Evolutionary conservation across 306 rosid species (phyloP), one percentile per base, ranked within the genome.

Genomic region (Acacia crassicarpa): DNA sequence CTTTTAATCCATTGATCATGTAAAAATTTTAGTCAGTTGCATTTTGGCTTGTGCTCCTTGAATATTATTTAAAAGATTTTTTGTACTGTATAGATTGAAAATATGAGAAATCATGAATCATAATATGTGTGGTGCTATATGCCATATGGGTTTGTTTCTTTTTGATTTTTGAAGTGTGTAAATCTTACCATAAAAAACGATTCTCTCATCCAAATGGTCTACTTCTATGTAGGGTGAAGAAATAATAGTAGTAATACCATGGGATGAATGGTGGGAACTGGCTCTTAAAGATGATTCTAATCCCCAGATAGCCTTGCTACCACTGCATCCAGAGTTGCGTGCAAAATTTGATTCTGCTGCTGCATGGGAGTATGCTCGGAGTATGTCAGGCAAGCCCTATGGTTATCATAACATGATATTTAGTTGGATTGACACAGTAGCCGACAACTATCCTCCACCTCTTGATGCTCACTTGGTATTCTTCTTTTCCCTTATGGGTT

Each of bases 401-500:
- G 99, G 99, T 81, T 95, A 93, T 85, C 98, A 95, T 79, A 95
- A 95, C 86, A 95, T 95, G 99, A 95, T 95, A 81, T 95, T 95
- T 83, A 95, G 99, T 89, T 95, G 99, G 99, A 95, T 95, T 81
- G 99, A 95, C 88, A 95, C 99, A 12, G 86, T 93, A 84, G 81
- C 95, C 3, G 99, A 95, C 82, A 95, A 95, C 91, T 95, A 89
- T 88, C 99, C 99, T 77, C 99, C 99, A 71, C 99, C 99, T 91
- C 99, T 95, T 92, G 99, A 95, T 93, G 97, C 99, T 91, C 97
- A 95, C 97, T 92, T 93, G 97, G 97, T 95, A 89, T 40, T 70
- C 65, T 22, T 73, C 49, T 72, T 84, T 83, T 32, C 61, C 58
- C 33, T 40, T 27, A 56, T 41, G 40, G 68, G 38, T 69, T 67